Percentiles rank a stretch among this genome's conserved stretches.
Evolutionary conservation across 495 filamentous ascomycete genomes (phyloP).

Genomic region (Neurospora sp.): DNA sequence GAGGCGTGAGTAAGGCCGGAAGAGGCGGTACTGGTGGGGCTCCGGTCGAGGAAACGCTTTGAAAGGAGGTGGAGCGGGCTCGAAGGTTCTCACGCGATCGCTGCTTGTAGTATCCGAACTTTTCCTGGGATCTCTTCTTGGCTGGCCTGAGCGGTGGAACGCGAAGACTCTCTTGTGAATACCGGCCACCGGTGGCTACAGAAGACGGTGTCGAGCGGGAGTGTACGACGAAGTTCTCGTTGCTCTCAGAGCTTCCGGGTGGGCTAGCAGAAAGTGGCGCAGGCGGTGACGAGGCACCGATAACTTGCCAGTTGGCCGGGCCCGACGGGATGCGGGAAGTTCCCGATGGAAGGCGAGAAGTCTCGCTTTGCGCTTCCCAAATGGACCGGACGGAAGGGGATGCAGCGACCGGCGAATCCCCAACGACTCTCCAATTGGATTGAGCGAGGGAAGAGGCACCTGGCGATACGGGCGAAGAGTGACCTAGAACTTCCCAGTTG

Average conservation of each 20-base stretch:
- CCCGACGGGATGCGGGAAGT: neutral
- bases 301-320: neutral
- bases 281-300: neutral
- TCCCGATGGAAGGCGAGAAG: neutral
- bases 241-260: slow-evolving; percentile 16
- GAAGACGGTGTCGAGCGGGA: slow-evolving; percentile 33
- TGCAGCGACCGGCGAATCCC: neutral
- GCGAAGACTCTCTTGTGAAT: slow-evolving; percentile 45
- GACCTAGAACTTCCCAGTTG: slow-evolving; percentile 31
- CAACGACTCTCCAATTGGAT: neutral
- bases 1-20: slow-evolving; percentile 22
- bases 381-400: neutral
- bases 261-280: slow-evolving; percentile 15
- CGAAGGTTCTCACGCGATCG: slow-evolving; percentile 39
- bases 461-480: neutral
- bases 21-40: slow-evolving; percentile 25
- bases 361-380: neutral
- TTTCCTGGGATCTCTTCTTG: slow-evolving; percentile 36
- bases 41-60: slow-evolving; percentile 31
- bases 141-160: slow-evolving; percentile 39
- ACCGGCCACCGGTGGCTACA: slow-evolving; percentile 19
- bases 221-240: slow-evolving; percentile 38
- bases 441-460: slow-evolving; percentile 2
- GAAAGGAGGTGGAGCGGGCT: slow-evolving; percentile 36
- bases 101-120: slow-evolving; percentile 36